phyloP scores from a whole-genome alignment of 208 protist species.

The Blechomonas ayalai region DNA sequence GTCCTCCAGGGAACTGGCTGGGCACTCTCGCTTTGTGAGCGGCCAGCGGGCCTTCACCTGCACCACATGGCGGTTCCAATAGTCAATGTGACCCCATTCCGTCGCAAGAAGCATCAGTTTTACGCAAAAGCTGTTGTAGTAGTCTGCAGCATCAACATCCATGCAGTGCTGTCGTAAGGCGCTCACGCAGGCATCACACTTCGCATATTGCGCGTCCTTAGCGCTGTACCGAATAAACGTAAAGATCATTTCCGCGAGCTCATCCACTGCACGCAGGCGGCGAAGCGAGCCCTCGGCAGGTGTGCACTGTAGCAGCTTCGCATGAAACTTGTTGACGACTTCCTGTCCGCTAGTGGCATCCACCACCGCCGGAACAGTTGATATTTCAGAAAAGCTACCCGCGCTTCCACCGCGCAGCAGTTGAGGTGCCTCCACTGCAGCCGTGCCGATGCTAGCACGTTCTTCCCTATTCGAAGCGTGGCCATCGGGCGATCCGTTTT shows the following conservation, averaged over 20 bases:
- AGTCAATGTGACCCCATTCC: constrained; percentile 19
- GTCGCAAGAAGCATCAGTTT: constrained; percentile 37
- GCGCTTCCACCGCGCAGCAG: constrained; percentile 9
- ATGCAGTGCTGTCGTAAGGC: constrained; percentile 69
- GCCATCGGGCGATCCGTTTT: no score
- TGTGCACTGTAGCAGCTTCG: no score
- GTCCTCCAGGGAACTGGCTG: constrained; percentile 14
- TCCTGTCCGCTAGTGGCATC: no score
- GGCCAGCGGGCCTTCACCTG: constrained; percentile 8
- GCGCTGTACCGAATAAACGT: constrained; percentile 57
- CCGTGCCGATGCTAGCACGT: no score
- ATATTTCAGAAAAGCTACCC: neutral
- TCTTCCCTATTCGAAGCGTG: no score
- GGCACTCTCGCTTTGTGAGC: constrained; percentile 40
- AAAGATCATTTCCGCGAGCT: constrained; percentile 47
- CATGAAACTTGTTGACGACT: constrained; percentile 36
- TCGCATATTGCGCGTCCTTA: constrained; percentile 52
- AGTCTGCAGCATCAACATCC: constrained; percentile 34
- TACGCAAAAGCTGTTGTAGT: constrained; percentile 71
- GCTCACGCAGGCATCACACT: constrained; percentile 52
- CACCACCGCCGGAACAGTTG: constrained; percentile 19
- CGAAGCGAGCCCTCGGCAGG: no score
- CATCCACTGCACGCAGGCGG: constrained; percentile 41
- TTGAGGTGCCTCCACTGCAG: no score
- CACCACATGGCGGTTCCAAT: constrained; percentile 20